phyloP scores from a whole-genome alignment of 306 rosid genomes.

The Ziziphus jujuba region DNA sequence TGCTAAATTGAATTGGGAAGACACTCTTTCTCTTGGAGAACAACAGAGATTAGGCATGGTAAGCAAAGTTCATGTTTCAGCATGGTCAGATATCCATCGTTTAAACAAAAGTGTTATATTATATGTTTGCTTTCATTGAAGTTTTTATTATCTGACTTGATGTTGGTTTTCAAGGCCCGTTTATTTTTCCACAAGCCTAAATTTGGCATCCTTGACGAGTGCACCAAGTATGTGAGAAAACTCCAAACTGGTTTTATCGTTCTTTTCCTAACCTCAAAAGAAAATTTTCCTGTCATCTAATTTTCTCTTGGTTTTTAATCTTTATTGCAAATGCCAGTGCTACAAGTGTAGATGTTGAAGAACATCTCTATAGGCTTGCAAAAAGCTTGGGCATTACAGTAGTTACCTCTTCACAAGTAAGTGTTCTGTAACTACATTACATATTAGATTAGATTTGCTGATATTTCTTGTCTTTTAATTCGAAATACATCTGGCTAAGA shows the following conservation, averaged over 20 bases:
- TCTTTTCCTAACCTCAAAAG: background rate
- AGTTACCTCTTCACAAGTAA: constrained; percentile 95
- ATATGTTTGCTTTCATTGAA: constrained; percentile 18
- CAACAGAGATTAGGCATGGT: constrained; percentile 99
- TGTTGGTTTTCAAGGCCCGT: constrained; percentile 68
- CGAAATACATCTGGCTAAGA: no score
- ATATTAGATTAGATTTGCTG: background rate
- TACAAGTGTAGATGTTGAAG: constrained; percentile 96
- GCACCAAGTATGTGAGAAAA: constrained; percentile 83
- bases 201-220: constrained; percentile 93
- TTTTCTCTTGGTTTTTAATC: background rate
- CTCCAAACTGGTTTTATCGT: constrained; percentile 7
- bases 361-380: constrained; percentile 87
- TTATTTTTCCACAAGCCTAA: constrained; percentile 93
- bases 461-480: background rate
- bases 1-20: constrained; percentile 90
- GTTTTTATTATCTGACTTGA: constrained; percentile 28
- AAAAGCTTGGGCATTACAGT: constrained; percentile 81
- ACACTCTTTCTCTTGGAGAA: constrained; percentile 91
- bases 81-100: background rate
- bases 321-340: constrained; percentile 60
- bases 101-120: constrained; percentile 1
- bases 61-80: constrained; percentile 15
- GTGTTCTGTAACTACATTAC: constrained; percentile 13
- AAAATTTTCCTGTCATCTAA: constrained; percentile 4